These are phyloP conservation scores for Myotisia sp. DNA, from an alignment of 2,329 filamentous ascomycete species.

Conservation along the genomic window DNA sequence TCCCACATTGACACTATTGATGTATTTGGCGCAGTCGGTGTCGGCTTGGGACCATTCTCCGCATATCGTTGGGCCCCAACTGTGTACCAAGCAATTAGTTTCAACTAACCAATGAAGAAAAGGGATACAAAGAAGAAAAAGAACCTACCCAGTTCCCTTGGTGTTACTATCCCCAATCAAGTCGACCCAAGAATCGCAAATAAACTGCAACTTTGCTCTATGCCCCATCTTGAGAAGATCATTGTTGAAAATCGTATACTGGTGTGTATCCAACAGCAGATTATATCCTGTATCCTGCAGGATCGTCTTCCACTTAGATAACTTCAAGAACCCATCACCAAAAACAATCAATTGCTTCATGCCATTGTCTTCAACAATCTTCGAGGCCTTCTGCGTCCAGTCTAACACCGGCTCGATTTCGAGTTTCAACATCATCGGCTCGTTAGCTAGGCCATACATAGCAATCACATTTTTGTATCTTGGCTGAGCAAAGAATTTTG, in stretches of 20 bases:
- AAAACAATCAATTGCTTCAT: conserved; percentile 62
- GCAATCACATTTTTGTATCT: conserved; percentile 84
- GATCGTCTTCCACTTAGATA: conserved; percentile 78
- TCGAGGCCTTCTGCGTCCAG: conserved; percentile 66
- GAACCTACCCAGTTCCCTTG: conserved; percentile 47
- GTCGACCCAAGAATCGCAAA: conserved; percentile 64
- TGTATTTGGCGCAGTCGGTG: conserved; percentile 74
- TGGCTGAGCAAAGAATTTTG: conserved; percentile 81
- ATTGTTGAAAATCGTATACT: conserved; percentile 96
- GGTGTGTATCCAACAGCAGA: conserved; percentile 87
- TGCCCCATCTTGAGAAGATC: conserved; percentile 73
- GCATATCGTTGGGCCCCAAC: conserved; percentile 81
- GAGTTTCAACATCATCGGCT: conserved; percentile 72
- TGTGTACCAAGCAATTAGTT: no score
- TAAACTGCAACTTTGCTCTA: conserved; percentile 69
- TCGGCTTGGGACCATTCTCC: conserved; percentile 97
- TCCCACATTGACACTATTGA: conserved; percentile 82
- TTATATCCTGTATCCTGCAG: conserved; percentile 52
- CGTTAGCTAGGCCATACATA: conserved; percentile 90
- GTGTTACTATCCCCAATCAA: conserved; percentile 62
- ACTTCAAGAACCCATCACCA: conserved; percentile 86
- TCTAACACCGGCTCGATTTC: conserved; percentile 50
- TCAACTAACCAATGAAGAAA: conserved; percentile 2
- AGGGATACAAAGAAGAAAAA: background rate
- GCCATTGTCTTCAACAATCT: conserved; percentile 61